Evolutionary conservation across 192 early-diverging fungal genomes (phyloP).

Genomic region (Podochytrium sp.): DNA sequence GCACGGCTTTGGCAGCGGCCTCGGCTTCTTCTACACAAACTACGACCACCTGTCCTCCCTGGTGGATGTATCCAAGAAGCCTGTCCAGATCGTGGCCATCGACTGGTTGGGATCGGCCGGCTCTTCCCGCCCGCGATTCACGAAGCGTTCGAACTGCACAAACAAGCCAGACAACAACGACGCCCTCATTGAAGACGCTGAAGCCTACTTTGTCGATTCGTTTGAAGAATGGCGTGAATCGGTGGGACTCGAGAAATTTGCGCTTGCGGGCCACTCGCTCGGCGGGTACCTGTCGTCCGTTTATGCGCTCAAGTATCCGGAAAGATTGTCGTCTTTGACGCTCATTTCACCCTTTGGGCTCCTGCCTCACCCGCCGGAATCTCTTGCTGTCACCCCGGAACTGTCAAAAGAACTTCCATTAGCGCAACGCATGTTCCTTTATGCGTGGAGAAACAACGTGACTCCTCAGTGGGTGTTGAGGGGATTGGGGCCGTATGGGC

Average conservation of each 20-base stretch:
- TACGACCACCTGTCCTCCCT: conserved; percentile 22
- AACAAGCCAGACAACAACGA: conserved; percentile 19
- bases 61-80: background rate
- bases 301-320: conserved; percentile 88
- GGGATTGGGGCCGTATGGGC: conserved; percentile 15
- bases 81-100: conserved; percentile 65
- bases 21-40: conserved; percentile 77
- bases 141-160: conserved; percentile 24
- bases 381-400: background rate
- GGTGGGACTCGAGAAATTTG: conserved; percentile 82
- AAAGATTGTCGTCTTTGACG: conserved; percentile 84
- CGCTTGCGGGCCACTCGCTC: conserved; percentile 75
- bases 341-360: conserved; percentile 72
- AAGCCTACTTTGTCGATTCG: conserved; percentile 87
- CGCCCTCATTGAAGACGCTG: conserved; percentile 51
- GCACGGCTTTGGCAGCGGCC: conserved; percentile 81
- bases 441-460: conserved; percentile 24
- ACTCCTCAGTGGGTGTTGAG: conserved; percentile 30
- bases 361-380: conserved; percentile 8
- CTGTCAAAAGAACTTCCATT: conserved; percentile 7
- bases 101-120: conserved; percentile 98
- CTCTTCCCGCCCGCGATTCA: conserved; percentile 75
- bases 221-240: conserved; percentile 85
- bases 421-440: conserved; percentile 23
- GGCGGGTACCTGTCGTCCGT: conserved; percentile 85